Base-by-base conservation (phyloP, 1,284 basidiomycete genomes). In the Gastroboletus turbinatus region DNA sequence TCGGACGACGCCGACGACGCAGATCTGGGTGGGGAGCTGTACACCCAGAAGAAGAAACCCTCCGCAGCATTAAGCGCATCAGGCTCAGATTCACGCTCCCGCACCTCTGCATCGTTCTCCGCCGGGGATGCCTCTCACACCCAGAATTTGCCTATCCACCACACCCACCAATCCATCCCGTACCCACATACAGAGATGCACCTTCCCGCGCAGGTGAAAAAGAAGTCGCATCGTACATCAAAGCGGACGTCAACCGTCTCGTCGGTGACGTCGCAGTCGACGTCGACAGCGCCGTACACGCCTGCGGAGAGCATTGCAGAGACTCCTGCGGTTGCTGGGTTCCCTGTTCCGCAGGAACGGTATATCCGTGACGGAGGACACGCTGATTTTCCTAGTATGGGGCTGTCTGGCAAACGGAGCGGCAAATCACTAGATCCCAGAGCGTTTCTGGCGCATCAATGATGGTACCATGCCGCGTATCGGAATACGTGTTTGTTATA, bases 1-100 rank as follows among this genome's bases (percentile, higher is more conserved):
- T 80, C 78, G 1, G 73, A 72, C 1, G 80, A 79, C 1, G 78
- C 70, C 2, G 83, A 80, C 9, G 78, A 75, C 43, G 83, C 82
- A 0, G 87, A 88, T 67, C 76, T 88, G 21, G 87, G 80, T 45
- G 86, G 80, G 0, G 78, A 75, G 39, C 60, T 78, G 3, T 87
- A 88, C 64, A 65, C 79, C 2, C 75, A 78, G 45, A 69, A 64
- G 44, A 67, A 73, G 42, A 69, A 68, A 4, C 59, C 62, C 10
- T 62, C 70, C 2, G 67, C 67, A n/a, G 64, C 60, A 6, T 66
- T 70, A 4, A 71, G 70, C 19, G 74, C 74, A 10, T 72, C 70
- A 21, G 77, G 75, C n/a, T 86, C 84, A 0, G 83, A 84, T 58
- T 83, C 83, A 2, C 79, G 78, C 35, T 85, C 84, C 7, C 78